phyloP scores from a whole-genome alignment of 1,284 basidiomycete species.

The Malassezia sp. region DNA sequence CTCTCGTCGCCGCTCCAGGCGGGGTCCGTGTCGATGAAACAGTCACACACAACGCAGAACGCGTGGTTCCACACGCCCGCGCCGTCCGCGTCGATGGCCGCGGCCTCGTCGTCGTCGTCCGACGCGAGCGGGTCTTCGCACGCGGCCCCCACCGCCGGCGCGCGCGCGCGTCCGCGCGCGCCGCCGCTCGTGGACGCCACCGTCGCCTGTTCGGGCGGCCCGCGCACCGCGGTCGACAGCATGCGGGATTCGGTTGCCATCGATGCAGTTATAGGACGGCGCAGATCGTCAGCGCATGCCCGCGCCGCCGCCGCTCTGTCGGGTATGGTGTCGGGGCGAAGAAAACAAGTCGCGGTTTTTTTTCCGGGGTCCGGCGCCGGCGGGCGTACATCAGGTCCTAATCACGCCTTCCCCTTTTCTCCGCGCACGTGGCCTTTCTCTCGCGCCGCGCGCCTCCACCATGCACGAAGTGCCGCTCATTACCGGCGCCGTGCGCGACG shows the following conservation, averaged over 20 bases:
- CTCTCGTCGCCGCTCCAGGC: not conserved
- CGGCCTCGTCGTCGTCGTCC: slow-evolving; percentile 4
- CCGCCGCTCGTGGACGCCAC: not conserved
- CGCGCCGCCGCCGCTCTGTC: too few relatives aligned
- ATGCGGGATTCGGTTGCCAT: too few relatives aligned
- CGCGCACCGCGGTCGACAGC: not conserved
- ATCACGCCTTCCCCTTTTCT: too few relatives aligned
- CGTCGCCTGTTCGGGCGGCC: not conserved
- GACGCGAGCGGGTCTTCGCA: not conserved
- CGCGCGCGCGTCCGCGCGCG: not conserved
- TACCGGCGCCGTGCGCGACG: slow-evolving; percentile 1
- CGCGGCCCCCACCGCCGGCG: not conserved
- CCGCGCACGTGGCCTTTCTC: not conserved
- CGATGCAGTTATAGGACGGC: too few relatives aligned
- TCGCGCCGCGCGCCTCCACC: not conserved
- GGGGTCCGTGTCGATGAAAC: slow-evolving; percentile 9
- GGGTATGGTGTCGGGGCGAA: too few relatives aligned
- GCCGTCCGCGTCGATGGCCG: slow-evolving; percentile 8
- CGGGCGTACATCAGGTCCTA: too few relatives aligned
- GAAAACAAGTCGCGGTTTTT: too few relatives aligned
- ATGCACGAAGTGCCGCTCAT: slow-evolving; percentile 4
- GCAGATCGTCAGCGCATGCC: too few relatives aligned
- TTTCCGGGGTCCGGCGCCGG: too few relatives aligned
- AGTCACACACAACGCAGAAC: slow-evolving; percentile 15
- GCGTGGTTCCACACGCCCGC: slow-evolving; percentile 16